These are phyloP conservation scores for Pelargonium australe DNA, from an alignment of 441 rosid species.

Conservation along the genomic window DNA sequence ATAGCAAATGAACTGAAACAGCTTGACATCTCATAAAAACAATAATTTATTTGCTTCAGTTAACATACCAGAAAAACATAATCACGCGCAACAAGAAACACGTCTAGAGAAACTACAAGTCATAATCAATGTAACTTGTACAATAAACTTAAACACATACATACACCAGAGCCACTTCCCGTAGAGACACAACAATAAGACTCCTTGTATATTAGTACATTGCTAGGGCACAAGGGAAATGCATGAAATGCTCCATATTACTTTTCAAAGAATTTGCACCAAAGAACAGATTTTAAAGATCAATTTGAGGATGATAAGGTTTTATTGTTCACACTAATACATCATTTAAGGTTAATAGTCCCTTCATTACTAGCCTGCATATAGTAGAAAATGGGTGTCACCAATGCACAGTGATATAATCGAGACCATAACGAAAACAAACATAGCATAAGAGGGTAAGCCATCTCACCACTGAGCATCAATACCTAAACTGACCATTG, in stretches of 20 bases:
- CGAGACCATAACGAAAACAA: neutral
- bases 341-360: neutral
- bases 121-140: neutral
- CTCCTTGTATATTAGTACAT: neutral
- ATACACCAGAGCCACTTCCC: no score
- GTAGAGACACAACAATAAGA: no score
- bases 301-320: neutral
- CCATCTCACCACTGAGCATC: neutral
- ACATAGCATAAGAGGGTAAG: neutral
- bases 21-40: neutral
- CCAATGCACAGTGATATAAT: neutral
- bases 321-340: no score
- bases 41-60: neutral
- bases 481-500: neutral
- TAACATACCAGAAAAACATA: neutral
- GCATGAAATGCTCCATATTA: neutral
- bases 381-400: neutral
- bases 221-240: neutral
- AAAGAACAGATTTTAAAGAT: neutral
- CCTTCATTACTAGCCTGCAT: neutral
- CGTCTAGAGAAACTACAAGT: neutral
- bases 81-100: neutral
- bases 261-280: neutral
- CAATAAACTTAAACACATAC: no score
- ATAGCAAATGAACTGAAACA: neutral